Evolutionary conservation across 2,329 filamentous ascomycete genomes (phyloP).

Genomic region (Clarireedia monteithiana): DNA sequence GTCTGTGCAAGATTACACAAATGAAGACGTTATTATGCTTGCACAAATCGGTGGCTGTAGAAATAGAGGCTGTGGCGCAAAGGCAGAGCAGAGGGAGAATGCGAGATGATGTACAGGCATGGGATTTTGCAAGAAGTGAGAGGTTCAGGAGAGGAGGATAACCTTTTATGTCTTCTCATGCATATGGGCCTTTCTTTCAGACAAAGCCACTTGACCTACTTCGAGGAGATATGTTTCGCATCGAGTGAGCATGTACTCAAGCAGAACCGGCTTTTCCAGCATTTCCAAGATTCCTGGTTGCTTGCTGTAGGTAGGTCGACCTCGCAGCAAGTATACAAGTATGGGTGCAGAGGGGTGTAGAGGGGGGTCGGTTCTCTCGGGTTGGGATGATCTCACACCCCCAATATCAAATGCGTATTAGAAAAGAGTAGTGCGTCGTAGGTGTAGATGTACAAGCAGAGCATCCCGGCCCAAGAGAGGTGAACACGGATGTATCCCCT

Average conservation of each 20-base stretch:
- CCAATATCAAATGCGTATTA: neutral
- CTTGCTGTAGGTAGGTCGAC: no score
- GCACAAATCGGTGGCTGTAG: neutral
- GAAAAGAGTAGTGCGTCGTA: neutral
- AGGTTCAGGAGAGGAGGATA: conserved; percentile 7
- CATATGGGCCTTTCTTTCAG: neutral
- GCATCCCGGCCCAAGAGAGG: no score
- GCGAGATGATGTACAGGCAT: neutral
- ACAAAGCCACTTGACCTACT: conserved; percentile 9
- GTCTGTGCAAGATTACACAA: neutral
- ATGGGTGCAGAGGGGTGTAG: no score
- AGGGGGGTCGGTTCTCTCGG: neutral
- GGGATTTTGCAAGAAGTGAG: neutral
- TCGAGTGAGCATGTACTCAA: neutral
- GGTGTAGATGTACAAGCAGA: no score
- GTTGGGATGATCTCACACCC: conserved; percentile 4
- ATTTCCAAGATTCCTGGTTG: neutral
- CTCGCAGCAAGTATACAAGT: neutral
- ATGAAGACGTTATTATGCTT: neutral
- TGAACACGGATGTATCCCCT: no score
- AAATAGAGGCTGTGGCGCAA: neutral
- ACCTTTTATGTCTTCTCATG: conserved; percentile 12
- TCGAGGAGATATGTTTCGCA: neutral
- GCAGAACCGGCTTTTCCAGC: conserved; percentile 5
- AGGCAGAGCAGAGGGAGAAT: neutral